These are phyloP conservation scores for Ogataea methylovora DNA, from an alignment of 805 yeast genomes.

Conservation along the genomic window DNA sequence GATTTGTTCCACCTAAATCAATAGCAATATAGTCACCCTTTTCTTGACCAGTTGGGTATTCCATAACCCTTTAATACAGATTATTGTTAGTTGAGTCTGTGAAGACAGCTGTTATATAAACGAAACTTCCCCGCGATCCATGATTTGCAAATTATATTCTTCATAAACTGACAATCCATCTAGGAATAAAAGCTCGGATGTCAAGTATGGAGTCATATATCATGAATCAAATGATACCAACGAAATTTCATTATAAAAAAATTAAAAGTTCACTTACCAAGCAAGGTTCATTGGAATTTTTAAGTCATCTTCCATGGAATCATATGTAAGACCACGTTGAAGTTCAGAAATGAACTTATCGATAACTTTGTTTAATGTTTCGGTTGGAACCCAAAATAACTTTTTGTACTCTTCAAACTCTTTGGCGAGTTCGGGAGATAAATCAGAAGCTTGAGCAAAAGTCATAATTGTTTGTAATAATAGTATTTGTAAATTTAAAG, in stretches of 20 bases:
- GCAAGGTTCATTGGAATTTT: constrained; percentile 57
- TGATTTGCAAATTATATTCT: too few relatives aligned
- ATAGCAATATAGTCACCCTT: constrained; percentile 53
- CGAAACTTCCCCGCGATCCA: too few relatives aligned
- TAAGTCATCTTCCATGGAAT: constrained; percentile 35
- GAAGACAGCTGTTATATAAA: too few relatives aligned
- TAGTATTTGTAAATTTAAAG: too few relatives aligned
- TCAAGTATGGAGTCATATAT: too few relatives aligned
- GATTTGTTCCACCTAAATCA: constrained; percentile 57
- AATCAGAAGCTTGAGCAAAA: too few relatives aligned
- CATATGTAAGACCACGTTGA: constrained; percentile 41
- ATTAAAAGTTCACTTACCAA: constrained; percentile 36
- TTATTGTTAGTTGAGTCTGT: too few relatives aligned
- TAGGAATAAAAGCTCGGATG: too few relatives aligned
- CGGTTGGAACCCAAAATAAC: constrained; percentile 35
- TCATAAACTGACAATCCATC: too few relatives aligned
- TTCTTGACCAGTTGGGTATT: constrained; percentile 50
- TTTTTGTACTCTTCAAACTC: constrained; percentile 27
- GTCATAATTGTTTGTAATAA: too few relatives aligned
- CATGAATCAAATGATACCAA: too few relatives aligned
- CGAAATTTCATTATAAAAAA: too few relatives aligned
- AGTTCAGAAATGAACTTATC: constrained; percentile 44
- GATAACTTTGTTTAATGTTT: constrained; percentile 35
- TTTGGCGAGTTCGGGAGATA: constrained; percentile 1
- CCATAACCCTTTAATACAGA: constrained; percentile 37